Evolutionary conservation across 352 stramenopile genomes (phyloP), one percentile per base, ranked within the genome.

Genomic region (Phytophthora hybrid): DNA sequence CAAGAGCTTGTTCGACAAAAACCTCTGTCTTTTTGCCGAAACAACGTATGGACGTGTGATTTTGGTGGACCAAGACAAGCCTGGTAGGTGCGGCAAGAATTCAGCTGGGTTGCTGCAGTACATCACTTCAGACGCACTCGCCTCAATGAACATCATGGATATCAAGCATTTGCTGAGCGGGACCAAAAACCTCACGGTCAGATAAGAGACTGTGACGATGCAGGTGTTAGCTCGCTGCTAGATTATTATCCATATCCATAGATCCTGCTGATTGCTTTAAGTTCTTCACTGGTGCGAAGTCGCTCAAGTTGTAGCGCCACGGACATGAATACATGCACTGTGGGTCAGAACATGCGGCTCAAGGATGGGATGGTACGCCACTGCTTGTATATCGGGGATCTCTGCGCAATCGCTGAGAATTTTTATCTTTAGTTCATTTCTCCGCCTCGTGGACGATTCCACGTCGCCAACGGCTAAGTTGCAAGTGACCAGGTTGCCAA

Each of bases 131-230:
- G 83, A 91, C 26, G 83, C 79, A n/a, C 80, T 91, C 7, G 77
- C 83, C 26, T 72, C 63, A 7, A 84, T 84, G 59, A 75, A 53
- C 37, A 88, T 90, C 39, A 26, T 86, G 19, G 81, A 90, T 59
- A 84, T 90, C 57, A 89, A 90, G 32, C 73, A 78, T 44, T 70
- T 91, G 29, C 59, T 91, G 13, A 74, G 74, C 26, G 77, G 83
- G 32, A 78, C 81, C 1, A 89, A 85, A 69, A 85, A 84, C 37
- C 64, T 91, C 1, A 73, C 53, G 8, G 75, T 88, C 19, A 49
- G 71, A 11, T 85, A 54, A 29, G 19, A 26, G 44, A 16, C 47
- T 9, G 10, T 26, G 19, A 16, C 7, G 47, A 54, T 54, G 18
- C 41, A 54, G 29, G 29, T 16, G 18, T 29, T 54, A 31, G 49